A percentile compares a stretch with the other conserved stretches of the same genome.
Conservation (phyloP, 2,329 filamentous ascomycete genomes). For the Capronia epimyces region DNA sequence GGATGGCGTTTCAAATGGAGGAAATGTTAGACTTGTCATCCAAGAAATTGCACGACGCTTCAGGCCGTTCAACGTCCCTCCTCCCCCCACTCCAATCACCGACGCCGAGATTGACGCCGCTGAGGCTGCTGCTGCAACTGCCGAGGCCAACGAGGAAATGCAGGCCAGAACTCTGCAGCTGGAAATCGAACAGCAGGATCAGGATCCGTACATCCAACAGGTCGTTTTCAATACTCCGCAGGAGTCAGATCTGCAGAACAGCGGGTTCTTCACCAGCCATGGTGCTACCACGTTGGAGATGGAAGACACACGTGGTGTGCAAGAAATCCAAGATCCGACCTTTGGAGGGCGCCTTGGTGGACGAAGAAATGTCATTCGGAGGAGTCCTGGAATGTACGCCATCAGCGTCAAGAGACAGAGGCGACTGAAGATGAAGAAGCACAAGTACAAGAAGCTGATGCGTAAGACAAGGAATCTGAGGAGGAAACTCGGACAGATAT, state of each 20-base stretch:
- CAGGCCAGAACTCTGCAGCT: constrained; percentile 30
- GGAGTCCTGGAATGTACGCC: constrained; percentile 58
- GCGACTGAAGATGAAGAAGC: constrained; percentile 99
- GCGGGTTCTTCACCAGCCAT: constrained; percentile 44
- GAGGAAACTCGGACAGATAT: constrained; percentile 67
- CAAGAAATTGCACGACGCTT: constrained; percentile 66
- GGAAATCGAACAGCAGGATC: constrained; percentile 21
- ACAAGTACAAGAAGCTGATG: constrained; percentile 99
- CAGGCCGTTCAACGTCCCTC: constrained; percentile 78
- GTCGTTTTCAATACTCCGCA: constrained; percentile 48
- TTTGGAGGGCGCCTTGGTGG: constrained; percentile 7
- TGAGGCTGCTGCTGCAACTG: constrained; percentile 36
- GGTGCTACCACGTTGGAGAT: constrained; percentile 14
- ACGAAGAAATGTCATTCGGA: constrained; percentile 37
- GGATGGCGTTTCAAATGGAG: constrained; percentile 45
- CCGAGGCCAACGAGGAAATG: constrained; percentile 31
- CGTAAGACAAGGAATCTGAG: constrained; percentile 81
- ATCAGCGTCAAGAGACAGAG: constrained; percentile 89
- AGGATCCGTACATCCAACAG: constrained; percentile 29
- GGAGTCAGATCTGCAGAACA: constrained; percentile 49
- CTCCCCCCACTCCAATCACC: constrained; percentile 61
- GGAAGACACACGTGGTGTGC: constrained; percentile 8
- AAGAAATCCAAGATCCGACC: constrained; percentile 8
- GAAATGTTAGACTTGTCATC: constrained; percentile 60
- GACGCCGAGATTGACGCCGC: constrained; percentile 39